Percentiles rank a stretch among this genome's conserved stretches.
phyloP scores from a whole-genome alignment of 2,329 filamentous ascomycete genomes.

The Leptographium galeiforme region DNA sequence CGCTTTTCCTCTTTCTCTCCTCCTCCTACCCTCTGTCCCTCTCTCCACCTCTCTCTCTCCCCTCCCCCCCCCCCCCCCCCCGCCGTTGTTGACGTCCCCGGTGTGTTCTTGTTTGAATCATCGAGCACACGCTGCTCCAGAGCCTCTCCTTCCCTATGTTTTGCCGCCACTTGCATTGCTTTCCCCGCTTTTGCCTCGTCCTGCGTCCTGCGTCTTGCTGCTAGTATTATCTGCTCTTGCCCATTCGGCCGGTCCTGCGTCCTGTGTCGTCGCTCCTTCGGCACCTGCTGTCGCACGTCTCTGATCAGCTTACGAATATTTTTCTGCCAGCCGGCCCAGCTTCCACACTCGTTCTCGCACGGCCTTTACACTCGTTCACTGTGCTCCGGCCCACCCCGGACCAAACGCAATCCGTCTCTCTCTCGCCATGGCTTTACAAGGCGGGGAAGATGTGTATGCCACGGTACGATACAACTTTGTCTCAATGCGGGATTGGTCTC shows the following conservation, averaged over 20 bases:
- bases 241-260: background rate
- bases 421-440: constrained; percentile 22
- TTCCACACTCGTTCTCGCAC: background rate
- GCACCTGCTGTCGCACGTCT: background rate
- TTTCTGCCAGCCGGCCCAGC: background rate
- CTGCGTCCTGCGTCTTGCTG: background rate
- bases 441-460: constrained; percentile 39
- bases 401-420: background rate
- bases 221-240: background rate
- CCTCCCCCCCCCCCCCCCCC: background rate
- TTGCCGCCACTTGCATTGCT: background rate
- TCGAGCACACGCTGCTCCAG: background rate
- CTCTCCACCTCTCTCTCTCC: background rate
- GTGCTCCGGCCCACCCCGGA: background rate
- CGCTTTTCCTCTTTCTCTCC: background rate
- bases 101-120: background rate
- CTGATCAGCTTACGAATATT: no score
- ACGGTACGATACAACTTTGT: constrained; percentile 28
- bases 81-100: background rate
- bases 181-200: constrained; percentile 11
- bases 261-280: background rate
- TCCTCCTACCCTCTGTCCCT: background rate
- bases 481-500: background rate
- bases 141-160: background rate
- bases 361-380: background rate